A percentile compares a stretch with the other conserved stretches of the same genome.
Evolutionary conservation across 1,284 basidiomycete species (phyloP).

Genomic region (Entoloma clypeatum): DNA sequence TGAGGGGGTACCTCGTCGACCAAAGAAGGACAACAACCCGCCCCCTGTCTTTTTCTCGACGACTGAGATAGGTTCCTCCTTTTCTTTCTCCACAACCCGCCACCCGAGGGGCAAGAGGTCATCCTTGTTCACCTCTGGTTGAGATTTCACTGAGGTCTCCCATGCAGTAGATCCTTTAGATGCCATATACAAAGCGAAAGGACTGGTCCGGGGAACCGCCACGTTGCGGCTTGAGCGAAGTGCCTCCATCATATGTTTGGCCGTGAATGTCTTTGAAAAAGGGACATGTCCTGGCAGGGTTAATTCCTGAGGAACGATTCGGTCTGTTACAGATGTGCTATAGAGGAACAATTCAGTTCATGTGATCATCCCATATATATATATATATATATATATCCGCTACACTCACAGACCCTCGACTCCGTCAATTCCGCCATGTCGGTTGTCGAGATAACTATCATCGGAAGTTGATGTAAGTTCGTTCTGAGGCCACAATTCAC

Average conservation of each 20-base stretch:
- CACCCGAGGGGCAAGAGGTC: slow-evolving; percentile 61
- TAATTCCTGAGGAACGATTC: slow-evolving; percentile 41
- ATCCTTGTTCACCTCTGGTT: slow-evolving; percentile 45
- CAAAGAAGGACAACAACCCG: slow-evolving; percentile 71
- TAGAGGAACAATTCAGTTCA: slow-evolving; percentile 8
- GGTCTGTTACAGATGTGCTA: slow-evolving; percentile 31
- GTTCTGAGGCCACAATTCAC: slow-evolving; percentile 45
- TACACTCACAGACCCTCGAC: slow-evolving; percentile 55
- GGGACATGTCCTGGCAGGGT: slow-evolving; percentile 40
- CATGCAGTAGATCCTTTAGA: slow-evolving; percentile 70
- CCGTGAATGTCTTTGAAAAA: slow-evolving; percentile 51
- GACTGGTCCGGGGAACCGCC: slow-evolving; percentile 50
- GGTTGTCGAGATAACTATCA: slow-evolving; percentile 23
- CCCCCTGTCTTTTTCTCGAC: slow-evolving; percentile 43
- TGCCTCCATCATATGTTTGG: slow-evolving; percentile 54
- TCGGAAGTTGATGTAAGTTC: slow-evolving; percentile 16
- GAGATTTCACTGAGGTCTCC: slow-evolving; percentile 62
- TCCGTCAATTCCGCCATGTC: slow-evolving; percentile 42
- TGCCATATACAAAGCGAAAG: slow-evolving; percentile 58
- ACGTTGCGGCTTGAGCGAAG: slow-evolving; percentile 60
- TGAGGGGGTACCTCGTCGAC: slow-evolving; percentile 34
- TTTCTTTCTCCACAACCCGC: slow-evolving; percentile 40
- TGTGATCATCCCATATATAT: background rate
- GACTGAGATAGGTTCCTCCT: slow-evolving; percentile 25
- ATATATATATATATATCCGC: slow-evolving; percentile 2